Evolutionary conservation across 768 basidiomycete genomes (phyloP).

Genomic region (Kwoniella dendrophila): DNA sequence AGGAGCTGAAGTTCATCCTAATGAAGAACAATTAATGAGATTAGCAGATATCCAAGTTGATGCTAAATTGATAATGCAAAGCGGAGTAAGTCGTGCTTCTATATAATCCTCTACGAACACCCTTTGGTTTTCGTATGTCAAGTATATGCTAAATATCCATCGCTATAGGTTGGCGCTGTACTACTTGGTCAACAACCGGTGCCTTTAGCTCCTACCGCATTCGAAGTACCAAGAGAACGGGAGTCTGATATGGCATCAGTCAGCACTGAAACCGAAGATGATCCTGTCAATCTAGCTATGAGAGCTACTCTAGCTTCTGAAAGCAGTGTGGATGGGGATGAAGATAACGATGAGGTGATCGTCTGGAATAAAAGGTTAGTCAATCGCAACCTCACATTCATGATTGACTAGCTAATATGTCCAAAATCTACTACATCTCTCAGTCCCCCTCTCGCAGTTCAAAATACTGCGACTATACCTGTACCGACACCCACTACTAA

Average conservation of each 20-base stretch:
- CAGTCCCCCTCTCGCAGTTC: neutral
- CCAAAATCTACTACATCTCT: neutral
- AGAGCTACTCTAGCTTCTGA: conserved; percentile 64
- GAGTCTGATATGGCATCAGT: conserved; percentile 69
- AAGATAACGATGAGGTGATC: conserved; percentile 69
- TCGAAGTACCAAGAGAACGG: conserved; percentile 25
- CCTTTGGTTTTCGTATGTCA: neutral
- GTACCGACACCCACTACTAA: neutral
- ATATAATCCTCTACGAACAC: neutral
- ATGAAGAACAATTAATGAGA: conserved; percentile 93
- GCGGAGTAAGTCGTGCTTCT: conserved; percentile 60
- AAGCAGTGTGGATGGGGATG: conserved; percentile 60
- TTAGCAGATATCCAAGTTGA: conserved; percentile 81
- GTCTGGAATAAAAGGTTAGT: conserved; percentile 57
- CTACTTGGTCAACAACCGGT: neutral
- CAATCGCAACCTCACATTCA: neutral
- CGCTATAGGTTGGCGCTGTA: conserved; percentile 9
- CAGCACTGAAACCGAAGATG: conserved; percentile 77
- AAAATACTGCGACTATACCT: neutral
- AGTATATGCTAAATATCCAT: neutral
- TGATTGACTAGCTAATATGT: no score
- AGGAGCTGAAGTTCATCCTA: conserved; percentile 72
- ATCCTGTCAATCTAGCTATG: conserved; percentile 67
- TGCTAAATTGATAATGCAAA: conserved; percentile 66
- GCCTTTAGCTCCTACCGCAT: neutral